Percentiles rank a stretch among this genome's conserved stretches.
These are phyloP conservation scores for Mycotypha africana DNA, from an alignment of 371 early-diverging fungal species.

Conservation along the genomic window DNA sequence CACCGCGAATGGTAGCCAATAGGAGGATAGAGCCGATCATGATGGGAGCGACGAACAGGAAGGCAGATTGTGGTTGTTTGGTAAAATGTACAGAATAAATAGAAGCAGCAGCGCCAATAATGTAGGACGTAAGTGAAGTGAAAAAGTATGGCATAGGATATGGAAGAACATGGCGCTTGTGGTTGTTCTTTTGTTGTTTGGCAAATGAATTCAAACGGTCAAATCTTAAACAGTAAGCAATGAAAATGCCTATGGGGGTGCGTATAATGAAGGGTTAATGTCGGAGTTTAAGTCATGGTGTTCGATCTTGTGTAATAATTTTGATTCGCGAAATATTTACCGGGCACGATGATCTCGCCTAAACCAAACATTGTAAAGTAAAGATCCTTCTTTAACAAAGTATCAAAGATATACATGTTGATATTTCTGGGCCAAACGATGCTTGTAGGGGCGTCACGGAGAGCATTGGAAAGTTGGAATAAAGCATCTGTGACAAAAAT, in stretches of 20 bases:
- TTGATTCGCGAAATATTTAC: no score
- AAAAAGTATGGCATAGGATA: conserved; percentile 75
- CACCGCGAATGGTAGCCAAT: conserved; percentile 63
- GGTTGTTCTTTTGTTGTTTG: neutral
- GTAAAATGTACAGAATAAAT: conserved; percentile 87
- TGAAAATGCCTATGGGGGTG: conserved; percentile 78
- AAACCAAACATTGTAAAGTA: conserved; percentile 88
- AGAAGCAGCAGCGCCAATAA: conserved; percentile 75
- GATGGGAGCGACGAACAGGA: conserved; percentile 89
- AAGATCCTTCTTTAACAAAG: conserved; percentile 25
- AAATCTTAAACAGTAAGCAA: conserved; percentile 79
- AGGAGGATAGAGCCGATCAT: conserved; percentile 73
- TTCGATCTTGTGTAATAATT: no score
- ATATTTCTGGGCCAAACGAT: conserved; percentile 77
- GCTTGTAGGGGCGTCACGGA: conserved; percentile 85
- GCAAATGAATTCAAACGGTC: conserved; percentile 56
- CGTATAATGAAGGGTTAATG: no score
- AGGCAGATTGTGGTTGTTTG: conserved; percentile 87
- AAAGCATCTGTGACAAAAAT: conserved; percentile 95
- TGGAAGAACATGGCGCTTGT: neutral
- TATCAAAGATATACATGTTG: conserved; percentile 31
- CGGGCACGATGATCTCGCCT: conserved; percentile 95
- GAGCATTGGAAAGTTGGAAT: conserved; percentile 86
- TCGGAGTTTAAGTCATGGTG: no score
- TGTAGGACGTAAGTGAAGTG: conserved; percentile 69